phyloP scores from a whole-genome alignment of 345 rosid species.

The Eucalyptus curtisii region DNA sequence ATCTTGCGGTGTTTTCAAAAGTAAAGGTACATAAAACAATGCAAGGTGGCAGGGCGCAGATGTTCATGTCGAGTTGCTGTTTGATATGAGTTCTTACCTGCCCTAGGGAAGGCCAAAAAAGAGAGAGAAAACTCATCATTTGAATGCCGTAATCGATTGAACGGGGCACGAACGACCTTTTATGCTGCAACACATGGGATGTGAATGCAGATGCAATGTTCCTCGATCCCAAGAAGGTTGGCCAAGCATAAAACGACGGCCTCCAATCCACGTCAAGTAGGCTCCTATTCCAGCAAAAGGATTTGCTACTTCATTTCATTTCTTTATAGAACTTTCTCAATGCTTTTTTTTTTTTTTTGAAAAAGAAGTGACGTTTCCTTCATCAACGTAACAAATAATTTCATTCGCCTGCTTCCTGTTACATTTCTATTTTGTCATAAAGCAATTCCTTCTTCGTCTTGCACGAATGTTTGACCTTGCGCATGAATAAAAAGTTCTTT shows the following conservation, averaged over 20 bases:
- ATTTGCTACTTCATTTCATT: no score
- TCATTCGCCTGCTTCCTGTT: not conserved
- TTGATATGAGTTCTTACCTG: not conserved
- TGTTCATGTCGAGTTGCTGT: not conserved
- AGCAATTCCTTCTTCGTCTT: rapidly evolving
- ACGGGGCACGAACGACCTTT: not conserved
- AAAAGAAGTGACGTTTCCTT: not conserved
- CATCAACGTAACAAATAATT: not conserved
- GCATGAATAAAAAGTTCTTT: not conserved
- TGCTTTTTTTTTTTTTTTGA: no score
- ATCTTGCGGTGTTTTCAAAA: rapidly evolving
- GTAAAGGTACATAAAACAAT: rapidly evolving
- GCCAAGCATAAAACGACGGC: not conserved
- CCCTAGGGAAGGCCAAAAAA: not conserved
- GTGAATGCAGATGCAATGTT: not conserved
- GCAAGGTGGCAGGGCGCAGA: not conserved
- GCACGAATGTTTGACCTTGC: rapidly evolving
- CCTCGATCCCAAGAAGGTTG: not conserved
- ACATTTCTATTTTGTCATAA: not conserved
- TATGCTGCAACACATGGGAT: not conserved
- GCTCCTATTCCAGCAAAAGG: no score
- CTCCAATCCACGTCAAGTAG: not conserved
- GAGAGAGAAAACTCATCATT: not conserved
- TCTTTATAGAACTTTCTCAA: no score
- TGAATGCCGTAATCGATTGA: not conserved